Evolutionary conservation across 306 rosid genomes (phyloP).

Genomic region (Elaeagnus macrophylla): DNA sequence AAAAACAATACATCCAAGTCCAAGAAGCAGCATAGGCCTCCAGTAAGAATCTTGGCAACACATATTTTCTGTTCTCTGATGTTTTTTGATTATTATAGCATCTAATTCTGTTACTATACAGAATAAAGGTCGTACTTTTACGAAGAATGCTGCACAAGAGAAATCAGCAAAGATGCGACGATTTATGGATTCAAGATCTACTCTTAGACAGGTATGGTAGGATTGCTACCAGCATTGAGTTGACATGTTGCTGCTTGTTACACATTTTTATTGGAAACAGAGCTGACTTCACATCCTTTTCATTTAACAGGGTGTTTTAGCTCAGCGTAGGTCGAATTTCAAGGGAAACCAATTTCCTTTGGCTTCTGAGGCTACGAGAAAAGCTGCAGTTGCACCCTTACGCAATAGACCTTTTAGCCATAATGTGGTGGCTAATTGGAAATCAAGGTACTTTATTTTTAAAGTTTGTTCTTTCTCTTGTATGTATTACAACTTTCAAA

Average conservation of each 20-base stretch:
- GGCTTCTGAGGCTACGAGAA: conserved; percentile 56
- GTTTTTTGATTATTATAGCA: too few relatives aligned
- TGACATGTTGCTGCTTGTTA: background rate
- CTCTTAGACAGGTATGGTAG: conserved; percentile 66
- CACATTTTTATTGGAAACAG: too few relatives aligned
- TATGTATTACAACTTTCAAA: background rate
- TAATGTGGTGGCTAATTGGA: conserved; percentile 55
- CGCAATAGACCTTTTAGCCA: conserved; percentile 37
- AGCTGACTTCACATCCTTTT: background rate
- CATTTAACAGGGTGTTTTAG: conserved; percentile 54
- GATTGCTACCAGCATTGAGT: too few relatives aligned
- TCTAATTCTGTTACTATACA: conserved; percentile 20
- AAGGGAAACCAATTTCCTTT: conserved; percentile 69
- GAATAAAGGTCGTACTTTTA: conserved; percentile 54
- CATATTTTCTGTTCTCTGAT: too few relatives aligned
- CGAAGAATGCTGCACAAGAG: conserved; percentile 46
- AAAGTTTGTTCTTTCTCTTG: background rate
- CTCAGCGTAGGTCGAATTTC: conserved; percentile 75
- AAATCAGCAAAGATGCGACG: conserved; percentile 43
- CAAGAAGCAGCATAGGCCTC: conserved; percentile 41
- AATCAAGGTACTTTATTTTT: conserved; percentile 50
- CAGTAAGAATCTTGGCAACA: too few relatives aligned
- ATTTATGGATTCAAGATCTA: conserved; percentile 63
- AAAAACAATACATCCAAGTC: conserved; percentile 31
- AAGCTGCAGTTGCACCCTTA: conserved; percentile 61